These are phyloP conservation scores for Quercus parvula DNA, from an alignment of 306 rosid genomes.

Conservation along the genomic window DNA sequence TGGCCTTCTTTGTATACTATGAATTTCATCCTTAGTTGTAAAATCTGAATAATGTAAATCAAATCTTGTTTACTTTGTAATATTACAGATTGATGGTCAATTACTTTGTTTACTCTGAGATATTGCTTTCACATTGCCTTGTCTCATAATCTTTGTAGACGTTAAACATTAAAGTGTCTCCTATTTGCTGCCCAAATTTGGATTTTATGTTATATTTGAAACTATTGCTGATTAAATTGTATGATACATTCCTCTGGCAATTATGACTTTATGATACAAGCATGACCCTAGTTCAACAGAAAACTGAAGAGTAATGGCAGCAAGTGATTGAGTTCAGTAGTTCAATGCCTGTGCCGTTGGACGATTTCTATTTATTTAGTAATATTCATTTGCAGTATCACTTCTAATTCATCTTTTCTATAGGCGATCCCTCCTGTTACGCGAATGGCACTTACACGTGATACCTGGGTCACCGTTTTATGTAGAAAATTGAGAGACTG, in stretches of 20 bases:
- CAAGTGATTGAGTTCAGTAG: no score
- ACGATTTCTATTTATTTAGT: slow-evolving; percentile 12
- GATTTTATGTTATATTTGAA: background rate
- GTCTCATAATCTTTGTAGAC: background rate
- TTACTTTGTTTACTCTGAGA: background rate
- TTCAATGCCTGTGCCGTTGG: slow-evolving; percentile 11
- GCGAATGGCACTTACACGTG: slow-evolving; percentile 96
- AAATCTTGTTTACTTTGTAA: background rate
- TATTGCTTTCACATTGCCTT: background rate
- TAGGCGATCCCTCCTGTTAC: slow-evolving; percentile 98
- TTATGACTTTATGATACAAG: slow-evolving; percentile 14
- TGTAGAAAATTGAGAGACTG: slow-evolving; percentile 99
- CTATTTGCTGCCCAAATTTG: background rate
- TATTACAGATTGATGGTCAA: background rate
- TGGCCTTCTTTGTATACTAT: background rate
- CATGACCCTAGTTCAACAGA: background rate
- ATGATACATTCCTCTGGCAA: background rate
- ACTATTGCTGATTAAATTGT: background rate
- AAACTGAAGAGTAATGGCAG: no score
- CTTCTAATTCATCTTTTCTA: slow-evolving; percentile 24
- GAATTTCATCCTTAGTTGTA: background rate
- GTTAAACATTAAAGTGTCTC: background rate
- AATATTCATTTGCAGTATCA: slow-evolving; percentile 14
- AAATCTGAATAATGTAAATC: background rate
- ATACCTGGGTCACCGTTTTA: slow-evolving; percentile 92